Percentiles rank a stretch among this genome's conserved stretches.
These are phyloP conservation scores for Xylaria polymorpha DNA, from an alignment of 2,329 filamentous ascomycete species.

Conservation along the genomic window DNA sequence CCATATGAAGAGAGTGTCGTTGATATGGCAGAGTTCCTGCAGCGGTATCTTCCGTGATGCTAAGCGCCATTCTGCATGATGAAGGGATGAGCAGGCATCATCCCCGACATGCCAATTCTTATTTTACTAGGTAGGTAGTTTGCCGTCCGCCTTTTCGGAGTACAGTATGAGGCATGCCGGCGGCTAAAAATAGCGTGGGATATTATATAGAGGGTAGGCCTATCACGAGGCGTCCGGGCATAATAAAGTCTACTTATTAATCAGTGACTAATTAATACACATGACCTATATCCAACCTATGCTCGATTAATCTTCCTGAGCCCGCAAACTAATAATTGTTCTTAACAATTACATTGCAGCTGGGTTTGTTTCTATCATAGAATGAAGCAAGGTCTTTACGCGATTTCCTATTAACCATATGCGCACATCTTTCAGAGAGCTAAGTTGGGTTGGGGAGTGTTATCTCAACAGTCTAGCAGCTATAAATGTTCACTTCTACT, in stretches of 20 bases:
- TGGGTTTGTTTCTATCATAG: background rate
- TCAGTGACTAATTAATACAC: background rate
- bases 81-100: background rate
- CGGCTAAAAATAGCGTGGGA: background rate
- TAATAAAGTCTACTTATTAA: background rate
- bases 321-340: background rate
- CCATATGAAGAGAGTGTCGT: conserved; percentile 48
- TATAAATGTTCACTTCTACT: background rate
- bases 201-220: background rate
- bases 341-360: too few species aligned
- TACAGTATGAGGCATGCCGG: background rate
- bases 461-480: background rate
- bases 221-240: background rate
- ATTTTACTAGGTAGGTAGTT: background rate
- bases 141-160: background rate
- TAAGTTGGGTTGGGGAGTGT: background rate
- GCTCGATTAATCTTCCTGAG: background rate
- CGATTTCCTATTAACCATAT: background rate
- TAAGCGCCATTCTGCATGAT: background rate
- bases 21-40: conserved; percentile 40
- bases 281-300: background rate
- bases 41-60: conserved; percentile 37
- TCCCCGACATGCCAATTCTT: background rate
- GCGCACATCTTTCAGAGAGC: background rate
- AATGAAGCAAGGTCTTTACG: background rate